Evolutionary conservation across 805 yeast species (phyloP).

Genomic region (Sugiyamaella chiloensis): DNA sequence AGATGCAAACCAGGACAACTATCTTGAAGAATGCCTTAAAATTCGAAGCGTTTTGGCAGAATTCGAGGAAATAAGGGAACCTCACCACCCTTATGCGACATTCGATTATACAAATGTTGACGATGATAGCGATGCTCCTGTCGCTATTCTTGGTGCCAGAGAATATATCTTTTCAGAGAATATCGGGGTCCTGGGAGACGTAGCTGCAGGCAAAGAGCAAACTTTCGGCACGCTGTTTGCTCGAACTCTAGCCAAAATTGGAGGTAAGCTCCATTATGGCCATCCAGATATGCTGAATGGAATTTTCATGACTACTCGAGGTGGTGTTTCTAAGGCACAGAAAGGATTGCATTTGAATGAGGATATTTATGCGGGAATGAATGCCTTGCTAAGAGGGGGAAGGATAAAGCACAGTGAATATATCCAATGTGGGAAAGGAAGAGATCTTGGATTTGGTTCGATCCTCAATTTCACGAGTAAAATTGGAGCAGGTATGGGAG

Average conservation of each 20-base stretch:
- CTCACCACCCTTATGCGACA: slow-evolving; percentile 37
- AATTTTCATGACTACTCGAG: slow-evolving; percentile 76
- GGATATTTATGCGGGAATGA: slow-evolving; percentile 86
- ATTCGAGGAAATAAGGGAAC: slow-evolving; percentile 53
- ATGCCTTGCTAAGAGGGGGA: slow-evolving; percentile 76
- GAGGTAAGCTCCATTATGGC: slow-evolving; percentile 82
- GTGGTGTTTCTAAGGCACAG: slow-evolving; percentile 84
- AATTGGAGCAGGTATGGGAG: slow-evolving; percentile 91
- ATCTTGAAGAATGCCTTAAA: slow-evolving; percentile 76
- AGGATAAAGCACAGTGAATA: slow-evolving; percentile 80
- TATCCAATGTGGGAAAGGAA: slow-evolving; percentile 81
- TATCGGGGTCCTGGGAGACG: slow-evolving; percentile 76
- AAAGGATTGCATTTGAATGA: slow-evolving; percentile 79
- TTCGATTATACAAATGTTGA: slow-evolving; percentile 31
- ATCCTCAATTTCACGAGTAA: slow-evolving; percentile 78
- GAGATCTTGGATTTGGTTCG: slow-evolving; percentile 82
- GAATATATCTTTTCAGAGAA: slow-evolving; percentile 83
- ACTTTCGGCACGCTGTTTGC: slow-evolving; percentile 84
- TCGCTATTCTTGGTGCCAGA: slow-evolving; percentile 80
- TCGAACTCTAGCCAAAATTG: slow-evolving; percentile 75
- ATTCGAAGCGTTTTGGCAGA: slow-evolving; percentile 72
- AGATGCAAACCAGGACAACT: slow-evolving; percentile 83
- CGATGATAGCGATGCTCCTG: slow-evolving; percentile 51
- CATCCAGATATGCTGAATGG: slow-evolving; percentile 81
- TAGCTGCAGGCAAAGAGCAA: slow-evolving; percentile 86